phyloP scores from a whole-genome alignment of 1,284 basidiomycete species.

The Sanghuangporus baumii region DNA sequence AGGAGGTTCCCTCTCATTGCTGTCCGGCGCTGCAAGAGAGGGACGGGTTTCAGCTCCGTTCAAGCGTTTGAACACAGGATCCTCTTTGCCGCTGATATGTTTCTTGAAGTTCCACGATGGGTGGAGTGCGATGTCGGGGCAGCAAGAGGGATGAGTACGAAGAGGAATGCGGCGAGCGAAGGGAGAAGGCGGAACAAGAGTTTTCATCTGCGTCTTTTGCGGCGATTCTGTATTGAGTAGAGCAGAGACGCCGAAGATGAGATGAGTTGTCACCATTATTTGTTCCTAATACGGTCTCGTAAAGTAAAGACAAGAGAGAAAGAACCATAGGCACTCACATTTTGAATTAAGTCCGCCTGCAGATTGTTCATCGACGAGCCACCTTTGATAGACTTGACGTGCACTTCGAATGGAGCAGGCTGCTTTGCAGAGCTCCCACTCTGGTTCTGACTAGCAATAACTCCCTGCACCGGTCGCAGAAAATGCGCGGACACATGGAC shows the following conservation, averaged over 20 bases:
- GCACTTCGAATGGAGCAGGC: slow-evolving; percentile 2
- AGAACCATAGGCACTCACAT: slow-evolving; percentile 31
- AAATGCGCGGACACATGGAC: slow-evolving; percentile 56
- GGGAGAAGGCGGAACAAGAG: slow-evolving; percentile 6
- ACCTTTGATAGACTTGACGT: slow-evolving; percentile 38
- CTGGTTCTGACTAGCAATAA: neutral
- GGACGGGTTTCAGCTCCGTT: neutral
- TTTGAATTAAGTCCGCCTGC: slow-evolving; percentile 48
- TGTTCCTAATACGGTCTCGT: slow-evolving; percentile 26
- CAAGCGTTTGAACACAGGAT: neutral
- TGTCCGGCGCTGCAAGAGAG: neutral
- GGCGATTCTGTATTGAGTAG: slow-evolving; percentile 19
- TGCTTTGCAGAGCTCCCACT: neutral
- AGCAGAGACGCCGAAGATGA: slow-evolving; percentile 45
- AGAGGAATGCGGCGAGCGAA: slow-evolving; percentile 5
- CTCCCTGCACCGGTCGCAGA: slow-evolving; percentile 30
- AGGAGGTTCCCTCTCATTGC: neutral
- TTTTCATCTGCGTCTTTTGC: neutral
- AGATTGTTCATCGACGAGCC: slow-evolving; percentile 49
- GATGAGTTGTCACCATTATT: slow-evolving; percentile 43
- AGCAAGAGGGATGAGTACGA: slow-evolving; percentile 1
- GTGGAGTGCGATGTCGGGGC: neutral
- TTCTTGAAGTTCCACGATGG: neutral
- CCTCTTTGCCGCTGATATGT: slow-evolving; percentile 2
- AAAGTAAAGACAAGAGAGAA: neutral